Evolutionary conservation across 768 basidiomycete species (phyloP), one percentile per base, ranked within the genome.

Genomic region (Boletus reticuloceps): DNA sequence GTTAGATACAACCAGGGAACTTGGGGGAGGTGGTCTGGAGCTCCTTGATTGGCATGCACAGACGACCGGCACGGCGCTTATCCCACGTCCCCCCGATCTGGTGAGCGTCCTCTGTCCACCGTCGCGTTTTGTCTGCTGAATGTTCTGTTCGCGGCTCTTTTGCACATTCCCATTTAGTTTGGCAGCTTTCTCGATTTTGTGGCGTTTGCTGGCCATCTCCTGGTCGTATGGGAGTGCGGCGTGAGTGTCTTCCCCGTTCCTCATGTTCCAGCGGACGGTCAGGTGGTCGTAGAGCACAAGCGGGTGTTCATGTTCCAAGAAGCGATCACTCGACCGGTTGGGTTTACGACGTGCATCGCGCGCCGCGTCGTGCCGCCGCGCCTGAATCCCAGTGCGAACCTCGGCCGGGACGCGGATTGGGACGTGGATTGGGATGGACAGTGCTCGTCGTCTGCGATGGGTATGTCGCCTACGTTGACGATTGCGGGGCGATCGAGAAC

Each of bases 231-330:
- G 69, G 69, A 69, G 53, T 42, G 34, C 32, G 60, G 63, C 31
- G 50, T 68, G 47, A 68, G 68, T 50, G 68, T 69, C 10, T 69
- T 67, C 20, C 55, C 60, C 0, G 17, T 69, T 7, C 70, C 68
- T 1, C 31, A 11, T 2, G 31, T 69, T 34, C 69, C 69, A 9
- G 53, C 38, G 6, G 58, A 63, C 3, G 67, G 63, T 3, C 68
- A 47, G 39, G 46, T 51, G 17, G 41, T 65, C 8, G 54, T 68
- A 29, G 60, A 69, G 11, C 65, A 56, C 20, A 55, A 40, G 10
- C 63, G 63, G 19, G 63, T 69, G 17, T 71, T 67, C 45, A 54
- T 69, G 45, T 65, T 71, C 32, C 59, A 58, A 20, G 68, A 71
- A 43, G 48, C 55, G 20, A 49, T 69, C 46, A 32, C 49, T 25